phyloP scores from a whole-genome alignment of 768 basidiomycete genomes.

The Boletus barrowsii region DNA sequence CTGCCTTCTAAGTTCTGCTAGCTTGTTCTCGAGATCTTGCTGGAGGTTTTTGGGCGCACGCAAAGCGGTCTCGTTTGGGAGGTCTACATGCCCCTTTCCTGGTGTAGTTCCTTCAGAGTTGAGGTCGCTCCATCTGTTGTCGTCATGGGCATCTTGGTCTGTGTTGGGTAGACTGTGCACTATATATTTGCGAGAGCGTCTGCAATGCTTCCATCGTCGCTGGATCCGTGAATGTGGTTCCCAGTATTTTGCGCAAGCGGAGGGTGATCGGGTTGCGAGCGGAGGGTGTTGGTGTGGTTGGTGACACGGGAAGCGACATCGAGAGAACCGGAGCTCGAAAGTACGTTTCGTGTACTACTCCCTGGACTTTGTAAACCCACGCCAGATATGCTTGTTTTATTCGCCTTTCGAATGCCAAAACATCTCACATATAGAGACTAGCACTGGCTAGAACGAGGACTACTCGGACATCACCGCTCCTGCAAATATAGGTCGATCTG shows the following conservation, averaged over 20 bases:
- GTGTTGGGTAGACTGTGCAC: conserved; percentile 13
- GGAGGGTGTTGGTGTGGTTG: not conserved
- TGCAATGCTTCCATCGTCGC: conserved; percentile 76
- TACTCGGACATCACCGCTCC: too few relatives aligned
- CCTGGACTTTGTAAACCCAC: too few relatives aligned
- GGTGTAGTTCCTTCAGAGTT: conserved; percentile 10
- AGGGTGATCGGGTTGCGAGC: conserved; percentile 74
- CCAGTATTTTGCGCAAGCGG: conserved; percentile 86
- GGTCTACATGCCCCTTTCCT: conserved; percentile 20
- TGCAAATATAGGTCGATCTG: too few relatives aligned
- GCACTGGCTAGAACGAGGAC: too few relatives aligned
- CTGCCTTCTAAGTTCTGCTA: conserved; percentile 86
- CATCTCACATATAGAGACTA: too few relatives aligned
- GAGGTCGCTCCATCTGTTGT: conserved; percentile 27
- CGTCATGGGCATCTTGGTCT: conserved; percentile 33
- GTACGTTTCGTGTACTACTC: too few relatives aligned
- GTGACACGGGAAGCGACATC: not conserved
- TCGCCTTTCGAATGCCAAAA: too few relatives aligned
- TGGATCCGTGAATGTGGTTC: conserved; percentile 74
- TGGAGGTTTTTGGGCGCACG: conserved; percentile 76
- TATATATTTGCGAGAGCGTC: conserved; percentile 81
- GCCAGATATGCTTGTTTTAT: too few relatives aligned
- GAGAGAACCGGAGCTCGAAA: too few relatives aligned
- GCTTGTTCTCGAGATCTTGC: conserved; percentile 78
- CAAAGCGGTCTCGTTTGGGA: conserved; percentile 63